Evolutionary conservation across 495 filamentous ascomycete genomes (phyloP), one percentile per base, ranked within the genome.

Genomic region (Viridothelium virens): DNA sequence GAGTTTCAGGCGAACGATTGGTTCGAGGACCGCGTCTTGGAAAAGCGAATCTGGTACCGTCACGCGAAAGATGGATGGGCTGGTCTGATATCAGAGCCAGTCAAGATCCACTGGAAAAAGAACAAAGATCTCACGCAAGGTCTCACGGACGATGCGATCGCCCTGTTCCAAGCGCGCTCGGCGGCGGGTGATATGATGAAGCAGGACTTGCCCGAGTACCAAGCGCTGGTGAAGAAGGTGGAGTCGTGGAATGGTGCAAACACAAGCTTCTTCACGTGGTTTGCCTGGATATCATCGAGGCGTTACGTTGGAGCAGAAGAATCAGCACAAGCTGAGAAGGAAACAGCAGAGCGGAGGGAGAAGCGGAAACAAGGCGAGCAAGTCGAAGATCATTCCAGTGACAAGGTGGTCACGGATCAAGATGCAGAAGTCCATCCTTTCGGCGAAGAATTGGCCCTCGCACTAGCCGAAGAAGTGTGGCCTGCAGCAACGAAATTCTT

Each of bases 41-140:
- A 90, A 76, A 97, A 97, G 86, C 88, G 87, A 71, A 93, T 96
- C 76, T 92, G 87, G 85, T 89, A 85, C 79, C 86, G 91, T 68
- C 81, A 68, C 75, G 77, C 78, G 47, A 83, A 82, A 71, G 84
- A 85, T 70, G 86, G 84, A 38, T 89, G 84, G 81, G 77, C 81
- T 25, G 90, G 90, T 39, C 80, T 94, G 25, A 90, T 94, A 56
- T 89, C 85, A 46, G 90, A 93, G 74, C 93, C 93, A 5, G 89
- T 96, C 46, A 81, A 84, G 65, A 90, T 97, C 73, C 80, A 87
- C 71, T 97, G 93, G 93, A 96, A 91, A 83, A 79, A 86, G 69
- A 88, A 84, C 63, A 86, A 87, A 77, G 93, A 97, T 74, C 75
- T 92, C 70, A 96, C 91, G 44, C 82, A 84, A 65, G 92, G 93